Evolutionary conservation across 352 stramenopile species (phyloP).

Genomic region (Albugo candida): DNA sequence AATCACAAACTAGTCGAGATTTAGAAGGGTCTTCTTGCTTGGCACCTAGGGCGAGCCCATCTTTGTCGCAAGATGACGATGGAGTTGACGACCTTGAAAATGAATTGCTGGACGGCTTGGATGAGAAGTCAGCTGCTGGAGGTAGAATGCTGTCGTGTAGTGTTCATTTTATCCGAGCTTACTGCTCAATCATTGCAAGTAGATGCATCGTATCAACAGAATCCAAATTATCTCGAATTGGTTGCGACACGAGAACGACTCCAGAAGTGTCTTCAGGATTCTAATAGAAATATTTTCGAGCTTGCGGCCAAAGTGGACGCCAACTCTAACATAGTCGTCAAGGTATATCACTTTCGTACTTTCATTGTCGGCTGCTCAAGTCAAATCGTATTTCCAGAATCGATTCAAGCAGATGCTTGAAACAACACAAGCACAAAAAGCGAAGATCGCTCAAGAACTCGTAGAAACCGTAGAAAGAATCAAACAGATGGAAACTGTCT

Average conservation of each 20-base stretch:
- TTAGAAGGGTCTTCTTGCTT: constrained; percentile 32
- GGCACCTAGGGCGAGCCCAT: constrained; percentile 27
- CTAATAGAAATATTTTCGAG: constrained; percentile 42
- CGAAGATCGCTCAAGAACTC: constrained; percentile 24
- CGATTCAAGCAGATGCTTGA: constrained; percentile 70
- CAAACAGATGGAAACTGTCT: background rate
- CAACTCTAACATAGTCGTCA: constrained; percentile 69
- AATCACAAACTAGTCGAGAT: constrained; percentile 27
- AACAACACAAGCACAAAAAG: constrained; percentile 28
- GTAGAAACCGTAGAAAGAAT: constrained; percentile 16
- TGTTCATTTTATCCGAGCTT: no score
- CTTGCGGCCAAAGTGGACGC: constrained; percentile 40
- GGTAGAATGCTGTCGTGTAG: constrained; percentile 1
- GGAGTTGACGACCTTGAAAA: constrained; percentile 62
- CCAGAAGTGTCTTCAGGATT: constrained; percentile 45
- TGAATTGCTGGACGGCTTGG: constrained; percentile 51
- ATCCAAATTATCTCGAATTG: constrained; percentile 46
- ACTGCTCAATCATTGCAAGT: no score
- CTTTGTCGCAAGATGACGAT: constrained; percentile 29
- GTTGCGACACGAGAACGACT: constrained; percentile 34
- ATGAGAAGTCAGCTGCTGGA: constrained; percentile 24
- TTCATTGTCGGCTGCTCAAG: background rate
- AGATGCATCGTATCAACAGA: constrained; percentile 5
- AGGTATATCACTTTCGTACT: constrained; percentile 8
- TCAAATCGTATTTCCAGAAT: constrained; percentile 22